These are phyloP conservation scores for Tulasnella sp. DNA, from an alignment of 768 basidiomycete genomes.

Conservation along the genomic window DNA sequence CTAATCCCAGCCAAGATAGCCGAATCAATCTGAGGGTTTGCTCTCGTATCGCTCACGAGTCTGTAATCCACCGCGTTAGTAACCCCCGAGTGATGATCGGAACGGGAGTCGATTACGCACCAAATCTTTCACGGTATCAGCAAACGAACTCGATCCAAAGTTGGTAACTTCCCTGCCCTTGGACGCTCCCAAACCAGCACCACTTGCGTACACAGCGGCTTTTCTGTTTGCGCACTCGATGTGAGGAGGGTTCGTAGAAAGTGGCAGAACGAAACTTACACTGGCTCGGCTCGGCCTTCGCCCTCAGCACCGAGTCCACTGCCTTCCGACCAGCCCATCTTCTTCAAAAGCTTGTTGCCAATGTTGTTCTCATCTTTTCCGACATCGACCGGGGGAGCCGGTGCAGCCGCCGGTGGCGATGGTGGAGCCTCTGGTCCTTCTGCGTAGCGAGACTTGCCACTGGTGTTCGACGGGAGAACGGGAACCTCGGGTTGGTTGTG, in stretches of 20 bases:
- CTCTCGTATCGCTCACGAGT: constrained; percentile 10
- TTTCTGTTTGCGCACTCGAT: constrained; percentile 33
- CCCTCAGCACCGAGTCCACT: constrained; percentile 71
- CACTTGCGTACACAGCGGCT: constrained; percentile 75
- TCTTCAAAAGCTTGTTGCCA: constrained; percentile 85
- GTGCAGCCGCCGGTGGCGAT: constrained; percentile 47
- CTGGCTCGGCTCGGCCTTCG: constrained; percentile 78
- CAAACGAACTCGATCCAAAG: constrained; percentile 44
- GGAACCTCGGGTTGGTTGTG: constrained; percentile 85
- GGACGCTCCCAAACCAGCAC: constrained; percentile 84
- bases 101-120: constrained; percentile 15
- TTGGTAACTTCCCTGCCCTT: constrained; percentile 62
- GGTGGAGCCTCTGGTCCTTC: constrained; percentile 44
- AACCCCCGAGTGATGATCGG: too few species aligned
- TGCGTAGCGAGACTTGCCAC: constrained; percentile 36
- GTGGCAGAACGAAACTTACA: constrained; percentile 37
- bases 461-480: constrained; percentile 17
- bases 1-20: too few species aligned
- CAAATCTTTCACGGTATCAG: constrained; percentile 24
- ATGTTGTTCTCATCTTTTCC: constrained; percentile 75
- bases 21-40: too few species aligned
- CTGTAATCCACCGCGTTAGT: background rate
- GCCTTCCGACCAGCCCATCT: constrained; percentile 97
- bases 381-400: constrained; percentile 52
- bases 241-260: background rate